Conservation (phyloP, 176 grass and related monocot genomes). For the barley (Hordeum vulgare) region MorexV3_pseudomolecules_assembly NC_058518.1:476049833-476050332, state of each 20-base stretch:
- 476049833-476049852: background rate
- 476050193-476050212: background rate
- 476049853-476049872: background rate
- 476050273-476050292: too few relatives aligned
- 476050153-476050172: background rate
- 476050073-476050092: too few relatives aligned
- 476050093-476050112: background rate
- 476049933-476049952: background rate
- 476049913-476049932: background rate
- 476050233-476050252: conserved; percentile 1
- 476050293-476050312: background rate
- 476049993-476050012: background rate
- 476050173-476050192: background rate
- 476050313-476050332: background rate
- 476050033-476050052: too few relatives aligned
- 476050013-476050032: too few relatives aligned
- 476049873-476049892: background rate
- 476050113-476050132: background rate
- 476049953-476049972: background rate
- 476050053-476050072: too few relatives aligned
- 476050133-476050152: background rate
- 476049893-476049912: background rate
- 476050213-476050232: background rate
- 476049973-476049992: background rate
- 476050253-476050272: background rate